Percentiles rank a stretch among this genome's conserved stretches.
Evolutionary conservation across 805 yeast species (phyloP).

Genomic region (Metschnikowia cubensis): DNA sequence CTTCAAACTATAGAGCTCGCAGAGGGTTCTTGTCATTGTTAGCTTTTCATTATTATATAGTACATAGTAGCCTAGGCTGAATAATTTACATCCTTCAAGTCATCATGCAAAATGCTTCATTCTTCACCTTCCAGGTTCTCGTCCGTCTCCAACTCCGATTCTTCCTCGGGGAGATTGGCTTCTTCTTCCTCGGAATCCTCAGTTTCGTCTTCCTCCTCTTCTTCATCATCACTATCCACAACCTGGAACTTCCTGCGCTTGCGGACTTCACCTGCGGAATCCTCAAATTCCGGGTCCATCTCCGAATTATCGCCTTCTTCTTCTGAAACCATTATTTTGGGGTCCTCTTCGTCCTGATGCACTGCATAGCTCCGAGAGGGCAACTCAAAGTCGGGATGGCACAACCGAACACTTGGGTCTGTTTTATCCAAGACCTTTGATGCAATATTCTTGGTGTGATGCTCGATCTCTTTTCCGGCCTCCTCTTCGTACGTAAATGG

Average conservation of each 20-base stretch:
- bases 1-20: constrained; percentile 18
- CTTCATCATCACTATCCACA: constrained; percentile 16
- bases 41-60: neutral
- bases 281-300: constrained; percentile 11
- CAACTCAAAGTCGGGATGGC: constrained; percentile 14
- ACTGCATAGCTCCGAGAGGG: constrained; percentile 5
- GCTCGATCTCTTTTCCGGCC: constrained; percentile 43
- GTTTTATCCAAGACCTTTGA: constrained; percentile 12
- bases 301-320: constrained; percentile 5
- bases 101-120: neutral
- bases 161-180: constrained; percentile 5
- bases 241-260: neutral
- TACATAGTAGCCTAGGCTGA: neutral
- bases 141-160: neutral
- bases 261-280: neutral
- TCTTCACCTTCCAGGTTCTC: neutral
- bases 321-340: constrained; percentile 6
- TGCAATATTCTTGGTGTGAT: constrained; percentile 20
- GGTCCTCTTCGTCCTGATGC: constrained; percentile 7
- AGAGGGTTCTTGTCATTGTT: no score
- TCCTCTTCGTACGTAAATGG: constrained; percentile 57
- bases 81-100: neutral
- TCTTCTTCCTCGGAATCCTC: constrained; percentile 9
- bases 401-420: constrained; percentile 5
- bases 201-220: constrained; percentile 14